Evolutionary conservation across 2,329 filamentous ascomycete species (phyloP), one percentile per base, ranked within the genome.

Genomic region (Alternaria gaisen): DNA sequence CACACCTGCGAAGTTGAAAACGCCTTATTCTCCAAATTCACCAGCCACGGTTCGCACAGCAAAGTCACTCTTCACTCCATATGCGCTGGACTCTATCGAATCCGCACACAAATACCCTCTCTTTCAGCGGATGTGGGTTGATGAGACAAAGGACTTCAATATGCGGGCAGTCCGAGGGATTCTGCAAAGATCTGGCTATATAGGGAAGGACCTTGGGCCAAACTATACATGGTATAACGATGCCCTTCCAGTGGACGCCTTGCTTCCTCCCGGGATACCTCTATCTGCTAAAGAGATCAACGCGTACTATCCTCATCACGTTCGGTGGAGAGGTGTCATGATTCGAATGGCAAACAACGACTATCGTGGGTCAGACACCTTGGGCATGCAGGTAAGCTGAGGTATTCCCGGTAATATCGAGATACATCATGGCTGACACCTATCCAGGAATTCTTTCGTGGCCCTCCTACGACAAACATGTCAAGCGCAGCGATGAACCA

Each of bases 221-320:
- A 56, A 57, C 10, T 69, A 64, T 12, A 38, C 42, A 5, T 74
- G 72, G 72, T 74, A 72, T 34, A 55, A 47, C 2, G 58, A 67
- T 2, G 71, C 70, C 0, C 53, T 68, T 2, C 61, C 69, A 2
- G 26, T 65, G 4, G 65, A 72, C 28, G 67, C 72, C 7, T 41
- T 75, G 3, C 63, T 75, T 2, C 73, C 73, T 22, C 72, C 72
- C 0, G 72, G 72, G 1, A 50, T 74, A 5, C 67, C 66, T 4
- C 22, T 76, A 1, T 68, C 73, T 1, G 66, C 64, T 0, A 73
- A 71, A 12, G 72, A 76, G 51, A 63, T 76, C 1, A 58, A 50
- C 11, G 67, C 69, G 2, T 76, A 65, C 63, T 76, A 74, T 32
- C 72, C 73, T 0, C 72, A 75, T 42, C 71, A 75, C 43, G 53